phyloP scores from a whole-genome alignment of 441 rosid genomes.

The Aleurites moluccanus region DNA sequence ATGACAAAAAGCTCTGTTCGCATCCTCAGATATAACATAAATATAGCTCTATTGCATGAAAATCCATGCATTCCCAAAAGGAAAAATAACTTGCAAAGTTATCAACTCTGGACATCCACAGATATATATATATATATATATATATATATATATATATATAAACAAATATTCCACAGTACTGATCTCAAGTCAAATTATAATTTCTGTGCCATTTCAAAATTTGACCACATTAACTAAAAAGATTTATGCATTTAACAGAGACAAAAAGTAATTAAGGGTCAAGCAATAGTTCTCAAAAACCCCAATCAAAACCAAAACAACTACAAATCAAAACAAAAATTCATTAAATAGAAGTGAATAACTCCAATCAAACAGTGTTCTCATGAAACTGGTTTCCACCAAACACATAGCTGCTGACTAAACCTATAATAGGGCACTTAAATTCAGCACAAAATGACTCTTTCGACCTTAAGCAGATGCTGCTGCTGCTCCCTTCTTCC shows the following conservation, averaged over 20 bases:
- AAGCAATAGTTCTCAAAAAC: background rate
- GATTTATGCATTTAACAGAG: background rate
- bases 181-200: background rate
- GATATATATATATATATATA: no score
- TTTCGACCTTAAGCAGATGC: constrained; percentile 49
- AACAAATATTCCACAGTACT: background rate
- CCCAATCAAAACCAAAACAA: constrained; percentile 25
- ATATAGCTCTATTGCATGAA: no score
- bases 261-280: background rate
- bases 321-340: constrained; percentile 26
- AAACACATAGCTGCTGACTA: constrained; percentile 15
- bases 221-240: background rate
- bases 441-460: constrained; percentile 17
- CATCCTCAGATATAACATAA: no score
- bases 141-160: no score
- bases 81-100: no score
- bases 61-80: no score
- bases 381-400: constrained; percentile 27
- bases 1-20: no score
- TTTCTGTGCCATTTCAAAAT: background rate
- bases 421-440: constrained; percentile 19
- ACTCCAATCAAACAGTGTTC: constrained; percentile 18
- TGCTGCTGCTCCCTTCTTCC: constrained; percentile 55
- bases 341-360: constrained; percentile 18
- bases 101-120: no score